These are phyloP conservation scores for Calonectria ilicicola DNA, from an alignment of 2,329 filamentous ascomycete genomes.

Conservation along the genomic window DNA sequence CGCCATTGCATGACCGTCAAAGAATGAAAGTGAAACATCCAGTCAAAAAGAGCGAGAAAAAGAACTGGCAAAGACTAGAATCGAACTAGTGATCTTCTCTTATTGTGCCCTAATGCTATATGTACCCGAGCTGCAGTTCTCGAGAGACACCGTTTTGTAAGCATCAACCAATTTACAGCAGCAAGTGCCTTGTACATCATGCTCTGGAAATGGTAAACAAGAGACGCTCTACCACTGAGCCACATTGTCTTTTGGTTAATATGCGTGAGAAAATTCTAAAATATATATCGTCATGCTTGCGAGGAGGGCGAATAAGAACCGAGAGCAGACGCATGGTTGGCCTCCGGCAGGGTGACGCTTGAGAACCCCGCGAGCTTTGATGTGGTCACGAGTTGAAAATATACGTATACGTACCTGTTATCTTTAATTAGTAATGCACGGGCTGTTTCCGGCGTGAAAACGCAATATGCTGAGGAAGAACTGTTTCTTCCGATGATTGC, in stretches of 20 bases:
- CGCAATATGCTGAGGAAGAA: neutral
- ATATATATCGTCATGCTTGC: neutral
- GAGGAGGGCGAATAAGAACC: neutral
- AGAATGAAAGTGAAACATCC: neutral
- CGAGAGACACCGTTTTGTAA: no score
- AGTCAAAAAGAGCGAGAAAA: neutral
- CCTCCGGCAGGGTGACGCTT: neutral
- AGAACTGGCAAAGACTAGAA: conserved; percentile 54
- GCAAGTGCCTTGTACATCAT: neutral
- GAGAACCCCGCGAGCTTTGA: neutral
- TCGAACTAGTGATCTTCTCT: conserved; percentile 57
- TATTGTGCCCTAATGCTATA: neutral
- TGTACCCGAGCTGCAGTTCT: neutral
- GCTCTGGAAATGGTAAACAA: no score
- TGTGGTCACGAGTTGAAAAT: neutral
- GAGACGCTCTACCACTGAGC: conserved; percentile 19
- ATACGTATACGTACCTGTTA: neutral
- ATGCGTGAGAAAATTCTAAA: neutral
- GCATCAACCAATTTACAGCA: neutral
- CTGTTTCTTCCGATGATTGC: neutral
- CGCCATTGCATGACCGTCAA: no score
- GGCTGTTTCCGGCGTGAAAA: no score
- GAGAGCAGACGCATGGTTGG: neutral
- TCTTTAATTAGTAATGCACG: no score
- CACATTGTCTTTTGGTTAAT: neutral